Conservation (phyloP, 1,284 basidiomycete genomes). For the Hymenochaete sp. region DNA sequence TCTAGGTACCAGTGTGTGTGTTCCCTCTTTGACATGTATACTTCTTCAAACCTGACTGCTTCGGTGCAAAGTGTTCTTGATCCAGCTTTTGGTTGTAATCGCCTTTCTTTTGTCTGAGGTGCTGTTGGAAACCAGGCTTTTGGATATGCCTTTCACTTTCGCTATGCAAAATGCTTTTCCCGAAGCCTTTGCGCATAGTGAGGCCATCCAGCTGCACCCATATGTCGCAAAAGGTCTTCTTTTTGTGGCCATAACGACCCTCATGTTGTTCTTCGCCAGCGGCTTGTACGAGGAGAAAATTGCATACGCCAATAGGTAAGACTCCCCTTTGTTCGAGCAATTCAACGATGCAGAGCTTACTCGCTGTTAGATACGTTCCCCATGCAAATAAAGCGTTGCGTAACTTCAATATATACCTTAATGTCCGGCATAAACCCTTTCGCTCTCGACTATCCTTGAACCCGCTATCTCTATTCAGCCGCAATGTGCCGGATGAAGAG, state of each 20-base stretch:
- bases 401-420: conserved; percentile 94
- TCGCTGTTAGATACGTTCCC: conserved; percentile 73
- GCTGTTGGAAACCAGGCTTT: conserved; percentile 56
- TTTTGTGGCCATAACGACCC: conserved; percentile 81
- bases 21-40: conserved; percentile 7
- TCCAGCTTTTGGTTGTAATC: conserved; percentile 62
- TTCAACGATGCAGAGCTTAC: conserved; percentile 18
- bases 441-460: conserved; percentile 53
- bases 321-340: conserved; percentile 15
- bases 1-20: conserved; percentile 80
- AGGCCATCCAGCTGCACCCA: conserved; percentile 45
- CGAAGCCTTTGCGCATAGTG: conserved; percentile 37
- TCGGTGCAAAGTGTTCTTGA: conserved; percentile 56
- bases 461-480: conserved; percentile 56
- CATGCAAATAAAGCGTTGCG: conserved; percentile 90
- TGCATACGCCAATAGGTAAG: conserved; percentile 88
- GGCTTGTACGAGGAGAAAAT: conserved; percentile 97
- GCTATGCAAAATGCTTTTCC: conserved; percentile 43
- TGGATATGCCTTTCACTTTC: conserved; percentile 54
- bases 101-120: conserved; percentile 67
- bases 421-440: conserved; percentile 74
- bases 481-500: conserved; percentile 29
- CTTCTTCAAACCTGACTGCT: not conserved
- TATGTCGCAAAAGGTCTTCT: conserved; percentile 71
- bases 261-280: conserved; percentile 92